Conservation (phyloP, 2,329 filamentous ascomycete species). For the Teratosphaeria epicoccoides region DNA sequence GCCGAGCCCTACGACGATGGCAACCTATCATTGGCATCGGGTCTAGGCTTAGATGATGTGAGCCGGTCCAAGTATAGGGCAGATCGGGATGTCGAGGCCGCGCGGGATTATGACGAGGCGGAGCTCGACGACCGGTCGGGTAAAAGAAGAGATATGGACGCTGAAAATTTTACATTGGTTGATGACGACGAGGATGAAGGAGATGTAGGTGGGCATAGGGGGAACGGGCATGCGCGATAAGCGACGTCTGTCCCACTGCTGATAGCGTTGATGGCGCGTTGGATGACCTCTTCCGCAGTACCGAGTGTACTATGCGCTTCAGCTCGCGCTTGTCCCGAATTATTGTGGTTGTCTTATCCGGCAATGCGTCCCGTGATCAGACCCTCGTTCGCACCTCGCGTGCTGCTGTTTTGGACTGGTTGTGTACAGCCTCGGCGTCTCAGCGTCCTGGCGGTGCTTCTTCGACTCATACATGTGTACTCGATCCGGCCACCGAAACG, state of each 20-base stretch:
- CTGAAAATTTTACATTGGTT: slow-evolving; percentile 12
- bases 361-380: too few relatives aligned
- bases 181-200: slow-evolving; percentile 11
- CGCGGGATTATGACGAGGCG: slow-evolving; percentile 47
- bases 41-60: slow-evolving; percentile 28
- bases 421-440: too few relatives aligned
- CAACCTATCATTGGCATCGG: slow-evolving; percentile 34
- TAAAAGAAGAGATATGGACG: slow-evolving; percentile 4
- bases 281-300: not conserved
- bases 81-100: slow-evolving; percentile 46
- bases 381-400: too few relatives aligned
- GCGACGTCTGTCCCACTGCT: not conserved
- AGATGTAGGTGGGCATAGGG: not conserved
- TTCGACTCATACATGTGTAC: too few relatives aligned
- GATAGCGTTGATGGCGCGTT: not conserved
- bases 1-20: slow-evolving; percentile 28
- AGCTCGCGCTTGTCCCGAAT: not conserved
- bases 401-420: too few relatives aligned
- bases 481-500: too few relatives aligned
- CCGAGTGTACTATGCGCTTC: not conserved
- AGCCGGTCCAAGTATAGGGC: slow-evolving; percentile 19
- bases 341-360: too few relatives aligned
- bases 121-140: slow-evolving; percentile 45
- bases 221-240: slow-evolving; percentile 9
- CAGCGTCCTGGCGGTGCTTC: too few relatives aligned